These are phyloP conservation scores for Nelumbo lutea DNA, from an alignment of 164 flowering plant genomes.

Conservation along the genomic window DNA sequence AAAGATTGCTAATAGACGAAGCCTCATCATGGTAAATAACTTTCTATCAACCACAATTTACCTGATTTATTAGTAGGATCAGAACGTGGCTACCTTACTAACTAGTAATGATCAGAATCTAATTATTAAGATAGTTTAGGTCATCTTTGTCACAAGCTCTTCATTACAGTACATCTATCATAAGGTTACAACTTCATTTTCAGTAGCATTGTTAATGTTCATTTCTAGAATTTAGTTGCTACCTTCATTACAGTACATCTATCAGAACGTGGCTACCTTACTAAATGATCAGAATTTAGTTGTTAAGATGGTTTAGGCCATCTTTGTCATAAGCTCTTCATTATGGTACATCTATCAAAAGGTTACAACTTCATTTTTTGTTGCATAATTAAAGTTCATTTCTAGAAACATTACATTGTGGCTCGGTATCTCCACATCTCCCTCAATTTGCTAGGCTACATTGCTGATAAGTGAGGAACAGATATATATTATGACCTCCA, in stretches of 20 bases:
- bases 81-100: background rate
- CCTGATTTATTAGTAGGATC: background rate
- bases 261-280: background rate
- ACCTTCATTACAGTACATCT: background rate
- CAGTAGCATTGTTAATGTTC: too few species aligned
- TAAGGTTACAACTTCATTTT: too few species aligned
- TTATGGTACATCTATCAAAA: background rate
- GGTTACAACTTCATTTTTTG: too few species aligned
- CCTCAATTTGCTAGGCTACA: too few species aligned
- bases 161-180: background rate
- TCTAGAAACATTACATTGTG: too few species aligned
- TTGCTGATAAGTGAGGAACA: too few species aligned
- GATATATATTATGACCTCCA: background rate
- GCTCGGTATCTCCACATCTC: too few species aligned
- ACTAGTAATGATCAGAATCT: background rate
- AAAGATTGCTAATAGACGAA: background rate
- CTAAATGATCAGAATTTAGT: background rate
- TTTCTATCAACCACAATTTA: background rate
- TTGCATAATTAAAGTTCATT: too few species aligned
- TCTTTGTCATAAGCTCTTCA: background rate
- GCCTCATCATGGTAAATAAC: background rate
- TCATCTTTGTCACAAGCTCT: background rate
- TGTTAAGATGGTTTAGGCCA: background rate
- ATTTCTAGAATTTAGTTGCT: too few species aligned
- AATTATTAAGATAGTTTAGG: background rate